Conservation (phyloP, 306 rosid genomes). For the Gleditsia sinensis region DNA sequence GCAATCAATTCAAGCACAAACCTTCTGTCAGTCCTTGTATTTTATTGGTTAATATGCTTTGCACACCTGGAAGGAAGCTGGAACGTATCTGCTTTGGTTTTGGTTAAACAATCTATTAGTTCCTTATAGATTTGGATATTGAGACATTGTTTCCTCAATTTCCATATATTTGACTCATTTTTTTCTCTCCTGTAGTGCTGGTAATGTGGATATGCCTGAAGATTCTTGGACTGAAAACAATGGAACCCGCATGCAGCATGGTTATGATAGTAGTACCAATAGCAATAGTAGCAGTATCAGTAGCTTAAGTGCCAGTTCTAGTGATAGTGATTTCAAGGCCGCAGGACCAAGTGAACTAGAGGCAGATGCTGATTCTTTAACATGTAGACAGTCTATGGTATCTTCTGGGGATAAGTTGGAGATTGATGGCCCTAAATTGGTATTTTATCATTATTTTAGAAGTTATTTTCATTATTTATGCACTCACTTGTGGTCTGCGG, state of each 20-base stretch:
- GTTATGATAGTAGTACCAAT: slow-evolving; percentile 92
- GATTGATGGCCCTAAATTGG: slow-evolving; percentile 76
- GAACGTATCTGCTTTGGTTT: slow-evolving; percentile 11
- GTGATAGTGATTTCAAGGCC: slow-evolving; percentile 79
- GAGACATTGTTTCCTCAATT: slow-evolving; percentile 22
- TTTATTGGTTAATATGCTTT: slow-evolving; percentile 18
- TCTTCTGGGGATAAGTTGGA: slow-evolving; percentile 68
- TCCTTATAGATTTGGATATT: background rate
- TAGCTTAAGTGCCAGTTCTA: slow-evolving; percentile 89
- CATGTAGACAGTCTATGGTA: slow-evolving; percentile 81
- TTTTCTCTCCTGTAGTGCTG: slow-evolving; percentile 70
- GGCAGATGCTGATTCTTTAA: slow-evolving; percentile 98
- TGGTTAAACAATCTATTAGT: slow-evolving; percentile 2
- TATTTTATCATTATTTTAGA: slow-evolving; percentile 42
- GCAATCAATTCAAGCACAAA: slow-evolving; percentile 15
- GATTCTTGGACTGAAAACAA: slow-evolving; percentile 68
- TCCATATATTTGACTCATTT: slow-evolving; percentile 20
- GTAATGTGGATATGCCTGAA: slow-evolving; percentile 66
- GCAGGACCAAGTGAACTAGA: slow-evolving; percentile 85
- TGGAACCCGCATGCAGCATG: slow-evolving; percentile 60
- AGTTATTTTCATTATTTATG: slow-evolving; percentile 18
- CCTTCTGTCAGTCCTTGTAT: slow-evolving; percentile 2
- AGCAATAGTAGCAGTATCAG: slow-evolving; percentile 95
- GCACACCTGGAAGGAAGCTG: slow-evolving; percentile 19
- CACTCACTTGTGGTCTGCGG: background rate